These are phyloP conservation scores for Imleria badia DNA, from an alignment of 768 basidiomycete species.

Conservation along the genomic window DNA sequence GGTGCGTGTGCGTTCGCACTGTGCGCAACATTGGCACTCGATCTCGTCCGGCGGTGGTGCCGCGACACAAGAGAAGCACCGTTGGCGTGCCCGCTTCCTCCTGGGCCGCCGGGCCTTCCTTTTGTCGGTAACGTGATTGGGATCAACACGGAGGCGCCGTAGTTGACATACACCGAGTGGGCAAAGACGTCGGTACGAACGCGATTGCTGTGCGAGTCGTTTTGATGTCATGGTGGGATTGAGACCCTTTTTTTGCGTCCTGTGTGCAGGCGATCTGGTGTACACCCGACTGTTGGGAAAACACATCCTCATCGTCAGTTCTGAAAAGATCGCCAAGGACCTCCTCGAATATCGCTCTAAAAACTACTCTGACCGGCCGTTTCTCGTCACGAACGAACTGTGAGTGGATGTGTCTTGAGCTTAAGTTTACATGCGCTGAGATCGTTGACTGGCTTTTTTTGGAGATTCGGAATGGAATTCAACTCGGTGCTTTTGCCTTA, in stretches of 20 bases:
- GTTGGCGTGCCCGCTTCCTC: conserved; percentile 23
- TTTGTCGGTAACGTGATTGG: conserved; percentile 39
- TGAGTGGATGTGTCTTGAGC: neutral
- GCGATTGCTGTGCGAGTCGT: neutral
- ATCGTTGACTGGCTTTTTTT: neutral
- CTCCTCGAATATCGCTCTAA: conserved; percentile 46
- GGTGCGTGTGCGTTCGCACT: neutral
- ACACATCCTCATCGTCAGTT: conserved; percentile 45
- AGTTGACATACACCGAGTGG: conserved; percentile 40
- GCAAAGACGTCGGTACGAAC: conserved; percentile 28
- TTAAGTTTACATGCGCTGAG: too few relatives aligned
- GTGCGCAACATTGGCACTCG: neutral
- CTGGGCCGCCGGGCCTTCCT: conserved; percentile 37
- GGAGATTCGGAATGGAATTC: conserved; percentile 15
- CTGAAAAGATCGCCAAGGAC: conserved; percentile 40
- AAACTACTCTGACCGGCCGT: conserved; percentile 53
- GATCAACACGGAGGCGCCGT: conserved; percentile 32
- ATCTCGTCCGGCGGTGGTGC: neutral
- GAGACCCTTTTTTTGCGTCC: neutral
- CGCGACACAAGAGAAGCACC: neutral
- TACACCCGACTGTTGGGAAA: conserved; percentile 46
- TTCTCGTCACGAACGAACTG: conserved; percentile 13
- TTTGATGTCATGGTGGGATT: neutral
- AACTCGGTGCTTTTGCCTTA: conserved; percentile 26
- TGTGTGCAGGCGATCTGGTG: conserved; percentile 39